Evolutionary conservation across 805 yeast species (phyloP).

Genomic region (Nakazawaea pomicola): DNA sequence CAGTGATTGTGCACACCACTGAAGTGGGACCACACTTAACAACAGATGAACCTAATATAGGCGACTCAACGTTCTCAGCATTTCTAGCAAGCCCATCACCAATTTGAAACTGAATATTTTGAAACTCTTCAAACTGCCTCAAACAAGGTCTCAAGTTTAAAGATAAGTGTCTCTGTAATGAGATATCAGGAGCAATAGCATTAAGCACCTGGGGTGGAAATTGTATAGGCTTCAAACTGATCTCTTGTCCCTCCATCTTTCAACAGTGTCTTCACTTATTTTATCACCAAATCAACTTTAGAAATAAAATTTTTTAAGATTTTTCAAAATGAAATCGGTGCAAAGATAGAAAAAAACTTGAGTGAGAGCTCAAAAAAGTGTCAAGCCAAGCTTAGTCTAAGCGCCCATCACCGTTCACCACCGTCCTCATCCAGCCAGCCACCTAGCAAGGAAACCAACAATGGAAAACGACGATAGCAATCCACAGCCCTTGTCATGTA

Average conservation of each 20-base stretch:
- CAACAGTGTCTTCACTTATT: neutral
- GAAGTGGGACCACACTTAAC: slow-evolving; percentile 68
- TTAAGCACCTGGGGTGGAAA: slow-evolving; percentile 84
- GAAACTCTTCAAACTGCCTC: slow-evolving; percentile 68
- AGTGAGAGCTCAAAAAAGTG: no score
- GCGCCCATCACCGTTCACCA: slow-evolving; percentile 1
- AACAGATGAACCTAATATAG: slow-evolving; percentile 62
- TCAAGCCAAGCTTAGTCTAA: no score
- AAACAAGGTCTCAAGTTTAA: slow-evolving; percentile 73
- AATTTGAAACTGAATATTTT: slow-evolving; percentile 40
- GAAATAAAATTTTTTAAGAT: neutral
- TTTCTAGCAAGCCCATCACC: slow-evolving; percentile 33
- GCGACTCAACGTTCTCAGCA: slow-evolving; percentile 23
- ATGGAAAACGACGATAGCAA: slow-evolving; percentile 1
- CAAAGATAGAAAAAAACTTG: no score
- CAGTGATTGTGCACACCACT: slow-evolving; percentile 65
- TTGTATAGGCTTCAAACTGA: slow-evolving; percentile 39
- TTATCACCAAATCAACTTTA: neutral
- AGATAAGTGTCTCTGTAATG: slow-evolving; percentile 72
- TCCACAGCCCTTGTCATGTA: slow-evolving; percentile 12
- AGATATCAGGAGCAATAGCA: slow-evolving; percentile 78
- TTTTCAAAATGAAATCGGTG: neutral
- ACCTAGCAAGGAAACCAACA: no score
- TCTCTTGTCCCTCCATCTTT: slow-evolving; percentile 1
- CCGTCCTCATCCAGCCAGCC: no score